Evolutionary conservation across 2,329 filamentous ascomycete species (phyloP).

Genomic region (Diaporthe amygdali): DNA sequence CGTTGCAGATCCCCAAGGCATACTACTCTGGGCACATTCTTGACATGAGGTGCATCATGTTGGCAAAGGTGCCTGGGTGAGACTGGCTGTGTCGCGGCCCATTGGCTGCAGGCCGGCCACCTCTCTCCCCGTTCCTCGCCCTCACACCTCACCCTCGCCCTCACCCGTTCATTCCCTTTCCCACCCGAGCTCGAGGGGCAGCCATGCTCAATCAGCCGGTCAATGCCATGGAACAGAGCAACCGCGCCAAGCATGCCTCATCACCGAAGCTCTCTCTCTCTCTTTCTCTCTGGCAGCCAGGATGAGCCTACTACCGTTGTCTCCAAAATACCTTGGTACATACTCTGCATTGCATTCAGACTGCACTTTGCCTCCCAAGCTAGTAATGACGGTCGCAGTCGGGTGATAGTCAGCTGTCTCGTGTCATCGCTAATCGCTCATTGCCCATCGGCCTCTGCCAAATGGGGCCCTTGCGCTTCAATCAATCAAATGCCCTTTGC

Average conservation of each 20-base stretch:
- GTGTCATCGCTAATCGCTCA: constrained; percentile 7
- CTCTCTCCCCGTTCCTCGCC: background rate
- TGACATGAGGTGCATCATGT: constrained; percentile 12
- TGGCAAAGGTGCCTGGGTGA: constrained; percentile 13
- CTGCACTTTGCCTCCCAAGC: background rate
- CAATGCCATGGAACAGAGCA: background rate
- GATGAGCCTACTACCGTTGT: background rate
- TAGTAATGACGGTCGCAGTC: background rate
- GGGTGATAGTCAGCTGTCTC: constrained; percentile 7
- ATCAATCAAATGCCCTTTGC: background rate
- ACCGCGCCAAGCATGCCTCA: constrained; percentile 10
- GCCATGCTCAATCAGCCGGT: constrained; percentile 10
- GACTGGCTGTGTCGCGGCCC: constrained; percentile 10
- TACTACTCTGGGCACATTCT: constrained; percentile 8
- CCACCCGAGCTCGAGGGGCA: constrained; percentile 4
- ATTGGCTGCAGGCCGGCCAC: background rate
- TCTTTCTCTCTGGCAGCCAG: background rate
- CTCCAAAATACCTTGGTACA: background rate
- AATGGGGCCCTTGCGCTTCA: background rate
- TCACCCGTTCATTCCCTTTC: background rate
- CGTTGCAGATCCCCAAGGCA: constrained; percentile 14
- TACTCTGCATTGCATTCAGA: background rate
- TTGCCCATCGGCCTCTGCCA: background rate
- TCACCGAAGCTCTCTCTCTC: constrained; percentile 1
- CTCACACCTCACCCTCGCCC: background rate